Conservation (phyloP, 495 filamentous ascomycete species). For the Pseudoneurospora amorphoporcata region DNA sequence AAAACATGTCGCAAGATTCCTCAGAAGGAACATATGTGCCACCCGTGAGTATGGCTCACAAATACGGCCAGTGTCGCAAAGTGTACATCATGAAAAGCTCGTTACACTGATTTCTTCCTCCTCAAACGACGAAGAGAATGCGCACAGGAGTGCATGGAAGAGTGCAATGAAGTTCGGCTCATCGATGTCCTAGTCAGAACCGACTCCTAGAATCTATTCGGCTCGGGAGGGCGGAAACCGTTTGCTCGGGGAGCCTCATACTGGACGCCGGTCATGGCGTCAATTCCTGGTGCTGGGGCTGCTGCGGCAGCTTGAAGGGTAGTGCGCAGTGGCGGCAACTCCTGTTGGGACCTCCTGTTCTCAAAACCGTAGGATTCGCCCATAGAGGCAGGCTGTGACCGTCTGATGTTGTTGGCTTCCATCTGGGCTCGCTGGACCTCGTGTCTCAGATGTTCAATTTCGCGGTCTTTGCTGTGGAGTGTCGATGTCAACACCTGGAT, state of each 20-base stretch:
- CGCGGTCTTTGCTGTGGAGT: constrained; percentile 25
- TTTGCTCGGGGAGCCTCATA: constrained; percentile 35
- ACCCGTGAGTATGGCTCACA: not conserved
- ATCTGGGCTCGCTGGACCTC: constrained; percentile 21
- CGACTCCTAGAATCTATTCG: constrained; percentile 6
- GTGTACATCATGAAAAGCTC: not conserved
- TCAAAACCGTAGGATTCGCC: constrained; percentile 21
- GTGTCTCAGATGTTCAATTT: constrained; percentile 37
- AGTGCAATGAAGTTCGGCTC: not conserved
- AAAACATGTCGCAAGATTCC: not conserved
- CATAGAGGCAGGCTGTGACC: constrained; percentile 16
- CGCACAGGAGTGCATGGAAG: not conserved
- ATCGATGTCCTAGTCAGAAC: not conserved
- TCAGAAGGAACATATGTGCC: not conserved
- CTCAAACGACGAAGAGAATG: not conserved
- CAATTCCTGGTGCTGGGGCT: constrained; percentile 19
- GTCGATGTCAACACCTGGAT: constrained; percentile 25
- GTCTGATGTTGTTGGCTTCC: constrained; percentile 25
- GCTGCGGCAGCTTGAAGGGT: constrained; percentile 14
- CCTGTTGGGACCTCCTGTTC: constrained; percentile 23
- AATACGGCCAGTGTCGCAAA: not conserved
- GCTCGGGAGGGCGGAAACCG: constrained; percentile 22
- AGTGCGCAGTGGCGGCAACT: constrained; percentile 39
- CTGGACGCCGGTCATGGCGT: constrained; percentile 47
- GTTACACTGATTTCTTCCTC: not conserved